phyloP scores from a whole-genome alignment of 148 eudicot genomes.

The Pharnaceum exiguum region DNA sequence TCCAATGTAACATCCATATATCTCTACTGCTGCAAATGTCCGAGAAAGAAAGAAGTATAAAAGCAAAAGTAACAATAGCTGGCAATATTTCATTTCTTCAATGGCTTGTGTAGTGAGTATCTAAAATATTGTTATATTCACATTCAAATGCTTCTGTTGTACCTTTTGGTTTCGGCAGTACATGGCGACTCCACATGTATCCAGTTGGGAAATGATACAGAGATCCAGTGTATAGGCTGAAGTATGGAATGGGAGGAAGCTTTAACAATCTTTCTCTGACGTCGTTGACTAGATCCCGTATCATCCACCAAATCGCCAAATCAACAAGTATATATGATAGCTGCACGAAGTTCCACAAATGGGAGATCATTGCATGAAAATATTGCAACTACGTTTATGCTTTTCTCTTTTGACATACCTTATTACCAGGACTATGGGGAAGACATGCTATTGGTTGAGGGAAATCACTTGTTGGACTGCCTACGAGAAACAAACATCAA shows the following conservation, averaged over 20 bases:
- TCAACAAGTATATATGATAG: slow-evolving; percentile 85
- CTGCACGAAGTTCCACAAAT: slow-evolving; percentile 38
- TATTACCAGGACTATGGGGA: slow-evolving; percentile 79
- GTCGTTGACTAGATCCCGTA: slow-evolving; percentile 70
- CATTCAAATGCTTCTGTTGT: background rate
- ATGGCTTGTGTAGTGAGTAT: too few species aligned
- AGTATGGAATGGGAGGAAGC: slow-evolving; percentile 86
- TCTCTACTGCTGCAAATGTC: too few species aligned
- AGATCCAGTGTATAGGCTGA: slow-evolving; percentile 76
- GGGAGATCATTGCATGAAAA: background rate
- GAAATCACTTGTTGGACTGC: slow-evolving; percentile 94
- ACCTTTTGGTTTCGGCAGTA: slow-evolving; percentile 91
- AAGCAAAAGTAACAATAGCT: too few species aligned
- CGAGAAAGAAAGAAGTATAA: too few species aligned
- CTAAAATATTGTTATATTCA: background rate
- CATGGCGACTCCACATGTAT: slow-evolving; percentile 96
- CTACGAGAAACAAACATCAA: slow-evolving; percentile 22
- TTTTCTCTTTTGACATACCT: too few species aligned
- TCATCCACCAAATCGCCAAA: slow-evolving; percentile 84
- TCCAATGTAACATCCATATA: too few species aligned
- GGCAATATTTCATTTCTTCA: too few species aligned
- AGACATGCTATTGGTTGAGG: slow-evolving; percentile 85
- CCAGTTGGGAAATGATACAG: slow-evolving; percentile 80
- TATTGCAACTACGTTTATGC: background rate
- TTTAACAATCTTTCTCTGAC: slow-evolving; percentile 68